These are phyloP conservation scores for Populus alba DNA, from an alignment of 345 rosid genomes.

Conservation along the genomic window DNA sequence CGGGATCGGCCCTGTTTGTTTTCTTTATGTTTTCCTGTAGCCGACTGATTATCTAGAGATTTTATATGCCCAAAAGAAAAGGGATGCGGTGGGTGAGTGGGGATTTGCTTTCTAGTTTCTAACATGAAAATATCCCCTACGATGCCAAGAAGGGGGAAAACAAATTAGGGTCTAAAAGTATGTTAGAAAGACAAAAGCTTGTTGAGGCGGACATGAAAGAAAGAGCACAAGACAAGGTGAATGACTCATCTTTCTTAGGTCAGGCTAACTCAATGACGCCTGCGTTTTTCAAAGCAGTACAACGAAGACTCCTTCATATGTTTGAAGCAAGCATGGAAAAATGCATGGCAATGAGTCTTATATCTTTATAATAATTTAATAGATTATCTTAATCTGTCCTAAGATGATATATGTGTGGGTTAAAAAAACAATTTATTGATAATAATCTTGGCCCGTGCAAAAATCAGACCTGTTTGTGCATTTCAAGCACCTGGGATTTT, in stretches of 20 bases:
- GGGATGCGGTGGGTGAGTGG: background rate
- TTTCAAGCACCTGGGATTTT: no score
- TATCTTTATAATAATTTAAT: no score
- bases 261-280: background rate
- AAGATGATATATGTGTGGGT: background rate
- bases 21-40: background rate
- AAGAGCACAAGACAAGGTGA: background rate
- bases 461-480: background rate
- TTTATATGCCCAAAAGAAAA: background rate
- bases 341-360: background rate
- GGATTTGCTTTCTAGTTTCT: background rate
- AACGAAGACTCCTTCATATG: no score
- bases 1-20: background rate
- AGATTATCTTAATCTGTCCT: background rate
- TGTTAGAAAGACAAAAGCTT: background rate
- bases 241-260: background rate
- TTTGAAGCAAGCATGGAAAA: background rate
- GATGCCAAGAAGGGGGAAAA: background rate
- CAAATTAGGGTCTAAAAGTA: background rate
- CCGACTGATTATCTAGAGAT: background rate
- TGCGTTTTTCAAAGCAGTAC: no score
- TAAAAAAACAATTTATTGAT: no score
- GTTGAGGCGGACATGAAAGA: background rate
- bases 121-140: background rate
- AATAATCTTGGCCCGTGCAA: background rate